A percentile compares a stretch with the other conserved stretches of the same genome.
Conservation (phyloP, 2,329 filamentous ascomycete species). For the Pyrenochaeta sp. region DNA sequence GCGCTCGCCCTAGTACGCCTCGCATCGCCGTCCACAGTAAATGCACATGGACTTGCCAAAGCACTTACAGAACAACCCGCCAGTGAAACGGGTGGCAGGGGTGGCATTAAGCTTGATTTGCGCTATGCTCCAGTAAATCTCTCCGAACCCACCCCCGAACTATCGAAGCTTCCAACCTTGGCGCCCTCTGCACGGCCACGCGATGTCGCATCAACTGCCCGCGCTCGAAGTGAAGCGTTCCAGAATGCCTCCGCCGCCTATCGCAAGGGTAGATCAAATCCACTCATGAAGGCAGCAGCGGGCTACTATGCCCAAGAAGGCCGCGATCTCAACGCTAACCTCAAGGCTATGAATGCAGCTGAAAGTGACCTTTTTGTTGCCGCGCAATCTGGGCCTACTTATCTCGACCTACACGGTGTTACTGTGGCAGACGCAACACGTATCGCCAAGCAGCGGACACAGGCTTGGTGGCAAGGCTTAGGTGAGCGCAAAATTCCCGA, state of each 20-base stretch:
- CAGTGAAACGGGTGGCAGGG: slow-evolving; percentile 34
- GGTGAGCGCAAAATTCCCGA: slow-evolving; percentile 68
- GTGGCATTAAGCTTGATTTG: slow-evolving; percentile 59
- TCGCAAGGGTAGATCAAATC: slow-evolving; percentile 72
- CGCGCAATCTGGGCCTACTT: slow-evolving; percentile 70
- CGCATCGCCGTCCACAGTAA: slow-evolving; percentile 64
- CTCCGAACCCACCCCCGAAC: slow-evolving; percentile 38
- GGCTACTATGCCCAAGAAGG: slow-evolving; percentile 78
- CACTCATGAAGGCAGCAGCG: slow-evolving; percentile 77
- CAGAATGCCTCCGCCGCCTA: slow-evolving; percentile 66
- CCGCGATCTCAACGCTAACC: slow-evolving; percentile 68
- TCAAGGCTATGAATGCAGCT: slow-evolving; percentile 67
- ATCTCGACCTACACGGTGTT: slow-evolving; percentile 84
- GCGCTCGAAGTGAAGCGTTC: slow-evolving; percentile 62
- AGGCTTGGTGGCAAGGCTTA: slow-evolving; percentile 77
- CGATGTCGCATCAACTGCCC: slow-evolving; percentile 55
- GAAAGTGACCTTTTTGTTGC: slow-evolving; percentile 77
- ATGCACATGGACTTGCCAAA: slow-evolving; percentile 68
- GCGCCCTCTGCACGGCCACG: slow-evolving; percentile 43
- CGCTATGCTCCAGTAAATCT: slow-evolving; percentile 55
- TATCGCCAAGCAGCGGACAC: slow-evolving; percentile 74
- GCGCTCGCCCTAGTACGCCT: slow-evolving; percentile 64
- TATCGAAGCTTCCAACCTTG: slow-evolving; percentile 36
- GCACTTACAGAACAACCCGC: slow-evolving; percentile 56
- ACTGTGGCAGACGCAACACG: slow-evolving; percentile 81